Evolutionary conservation across 495 filamentous ascomycete genomes (phyloP).

Genomic region (Diplogelasinospora grovesii): DNA sequence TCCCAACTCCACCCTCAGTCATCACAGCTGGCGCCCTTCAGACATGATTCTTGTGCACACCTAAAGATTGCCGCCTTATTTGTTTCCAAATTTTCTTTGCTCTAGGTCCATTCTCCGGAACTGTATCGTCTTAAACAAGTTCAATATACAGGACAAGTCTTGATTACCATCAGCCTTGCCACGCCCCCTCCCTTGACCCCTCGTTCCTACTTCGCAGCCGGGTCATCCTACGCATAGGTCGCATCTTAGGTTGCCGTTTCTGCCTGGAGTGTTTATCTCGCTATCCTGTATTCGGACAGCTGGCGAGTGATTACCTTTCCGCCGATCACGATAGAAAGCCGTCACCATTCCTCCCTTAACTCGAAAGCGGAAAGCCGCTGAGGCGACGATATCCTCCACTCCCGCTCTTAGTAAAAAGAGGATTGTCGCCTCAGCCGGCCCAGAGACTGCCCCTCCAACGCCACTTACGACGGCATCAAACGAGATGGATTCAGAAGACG

Average conservation of each 20-base stretch:
- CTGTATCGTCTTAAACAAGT: too few relatives aligned
- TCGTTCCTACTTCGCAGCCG: too few relatives aligned
- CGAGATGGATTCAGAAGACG: constrained; percentile 95
- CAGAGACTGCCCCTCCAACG: constrained; percentile 42
- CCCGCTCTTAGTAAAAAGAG: constrained; percentile 43
- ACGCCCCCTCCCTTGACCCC: constrained; percentile 1
- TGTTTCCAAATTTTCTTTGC: too few relatives aligned
- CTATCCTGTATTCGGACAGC: constrained; percentile 3
- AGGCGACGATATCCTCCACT: constrained; percentile 54
- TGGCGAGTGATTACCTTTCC: constrained; percentile 6
- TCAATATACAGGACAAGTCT: too few relatives aligned
- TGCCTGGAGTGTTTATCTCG: not conserved
- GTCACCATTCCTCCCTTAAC: constrained; percentile 57
- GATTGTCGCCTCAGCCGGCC: constrained; percentile 45
- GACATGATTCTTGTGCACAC: constrained; percentile 1
- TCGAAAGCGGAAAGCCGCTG: constrained; percentile 88
- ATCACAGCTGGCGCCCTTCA: constrained; percentile 3
- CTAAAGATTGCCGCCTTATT: too few relatives aligned
- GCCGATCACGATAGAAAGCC: constrained; percentile 16
- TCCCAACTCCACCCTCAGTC: constrained; percentile 11
- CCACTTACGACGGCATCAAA: constrained; percentile 51
- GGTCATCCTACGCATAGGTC: too few relatives aligned
- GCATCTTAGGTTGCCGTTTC: not conserved
- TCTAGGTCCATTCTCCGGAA: too few relatives aligned
- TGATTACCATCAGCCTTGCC: too few relatives aligned